Percentiles rank a stretch among this genome's conserved stretches.
Conservation (phyloP, 1,284 basidiomycete species). For the Ustilago bromivora region DNA sequence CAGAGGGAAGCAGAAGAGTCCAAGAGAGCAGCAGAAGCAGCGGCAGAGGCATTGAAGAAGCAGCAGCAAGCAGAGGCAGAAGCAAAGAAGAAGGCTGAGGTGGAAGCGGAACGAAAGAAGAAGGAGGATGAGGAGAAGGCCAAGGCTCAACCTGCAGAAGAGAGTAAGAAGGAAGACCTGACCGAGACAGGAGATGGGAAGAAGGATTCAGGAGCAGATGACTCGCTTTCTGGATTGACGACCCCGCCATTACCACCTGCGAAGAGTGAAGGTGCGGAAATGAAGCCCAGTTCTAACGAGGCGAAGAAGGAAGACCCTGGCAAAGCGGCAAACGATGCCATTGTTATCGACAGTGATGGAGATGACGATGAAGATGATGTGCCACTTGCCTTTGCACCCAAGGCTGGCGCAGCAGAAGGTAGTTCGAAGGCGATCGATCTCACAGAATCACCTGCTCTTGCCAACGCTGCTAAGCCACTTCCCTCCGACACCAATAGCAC, state of each 20-base stretch:
- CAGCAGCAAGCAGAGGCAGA: constrained; percentile 31
- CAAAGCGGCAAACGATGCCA: constrained; percentile 29
- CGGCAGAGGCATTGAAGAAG: constrained; percentile 29
- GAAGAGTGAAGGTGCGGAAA: neutral
- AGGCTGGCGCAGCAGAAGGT: constrained; percentile 12
- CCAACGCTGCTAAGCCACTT: constrained; percentile 6
- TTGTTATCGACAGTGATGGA: constrained; percentile 48
- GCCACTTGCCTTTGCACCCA: constrained; percentile 47
- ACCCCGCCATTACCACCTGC: constrained; percentile 24
- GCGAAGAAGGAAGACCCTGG: constrained; percentile 6
- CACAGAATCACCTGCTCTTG: constrained; percentile 34
- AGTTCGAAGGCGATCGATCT: constrained; percentile 38
- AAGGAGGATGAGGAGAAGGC: constrained; percentile 5
- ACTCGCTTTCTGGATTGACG: constrained; percentile 14
- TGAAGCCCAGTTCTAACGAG: neutral
- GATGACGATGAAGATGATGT: constrained; percentile 51
- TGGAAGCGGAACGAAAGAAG: neutral
- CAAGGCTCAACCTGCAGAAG: neutral
- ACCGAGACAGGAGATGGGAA: neutral
- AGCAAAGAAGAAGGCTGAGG: neutral
- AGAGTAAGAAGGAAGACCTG: neutral
- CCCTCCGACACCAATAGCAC: neutral
- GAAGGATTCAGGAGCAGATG: constrained; percentile 11
- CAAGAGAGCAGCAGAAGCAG: constrained; percentile 25
- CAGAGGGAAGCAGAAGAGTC: constrained; percentile 44